These are phyloP conservation scores for Epichloe typhina DNA, from an alignment of 2,329 filamentous ascomycete species.

Conservation along the genomic window DNA sequence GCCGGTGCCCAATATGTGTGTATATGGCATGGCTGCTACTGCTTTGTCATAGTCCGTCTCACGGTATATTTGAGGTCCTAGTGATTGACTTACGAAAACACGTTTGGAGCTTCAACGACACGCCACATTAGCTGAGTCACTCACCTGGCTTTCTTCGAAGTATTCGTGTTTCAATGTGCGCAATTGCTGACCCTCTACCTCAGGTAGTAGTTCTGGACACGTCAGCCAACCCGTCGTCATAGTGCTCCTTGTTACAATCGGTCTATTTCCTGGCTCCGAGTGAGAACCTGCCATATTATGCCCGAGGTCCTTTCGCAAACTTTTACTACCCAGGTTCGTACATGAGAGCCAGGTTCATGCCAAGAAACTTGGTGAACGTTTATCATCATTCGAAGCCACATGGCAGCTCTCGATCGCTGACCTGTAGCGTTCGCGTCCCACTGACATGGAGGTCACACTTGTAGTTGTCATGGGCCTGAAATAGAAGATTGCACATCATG, in stretches of 20 bases:
- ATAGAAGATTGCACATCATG: not conserved
- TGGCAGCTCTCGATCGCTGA: not conserved
- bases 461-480: not conserved
- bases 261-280: not conserved
- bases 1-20: not conserved
- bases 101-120: not conserved
- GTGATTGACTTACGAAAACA: not conserved
- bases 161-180: not conserved
- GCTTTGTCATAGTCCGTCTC: not conserved
- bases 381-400: not conserved
- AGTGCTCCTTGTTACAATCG: not conserved
- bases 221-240: not conserved
- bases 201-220: not conserved
- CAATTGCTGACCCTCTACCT: not conserved
- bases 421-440: not conserved
- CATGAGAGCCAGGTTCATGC: not conserved
- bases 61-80: not conserved
- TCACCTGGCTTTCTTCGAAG: not conserved
- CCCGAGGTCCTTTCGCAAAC: not conserved
- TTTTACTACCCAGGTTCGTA: not conserved
- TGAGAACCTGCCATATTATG: not conserved
- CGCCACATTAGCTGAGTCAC: constrained; percentile 3
- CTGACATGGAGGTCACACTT: not conserved
- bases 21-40: not conserved
- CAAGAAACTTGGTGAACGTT: too few species aligned